Percentiles rank a stretch among this genome's conserved stretches.
Conservation (phyloP, 495 filamentous ascomycete species). For the Daldinia concentrica region DNA sequence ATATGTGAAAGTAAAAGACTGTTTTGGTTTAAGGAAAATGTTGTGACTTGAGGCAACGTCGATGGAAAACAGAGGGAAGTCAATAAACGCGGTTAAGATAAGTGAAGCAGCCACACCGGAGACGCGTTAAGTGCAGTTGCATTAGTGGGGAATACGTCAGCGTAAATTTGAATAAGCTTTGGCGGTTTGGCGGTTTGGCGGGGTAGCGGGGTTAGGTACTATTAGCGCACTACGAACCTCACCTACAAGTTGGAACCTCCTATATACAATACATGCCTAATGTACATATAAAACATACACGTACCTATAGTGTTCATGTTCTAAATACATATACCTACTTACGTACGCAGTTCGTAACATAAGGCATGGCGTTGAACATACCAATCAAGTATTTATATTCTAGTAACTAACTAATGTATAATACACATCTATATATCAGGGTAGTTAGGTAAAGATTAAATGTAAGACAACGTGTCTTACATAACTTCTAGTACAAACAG, state of each 20-base stretch:
- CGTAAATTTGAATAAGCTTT: conserved; percentile 6
- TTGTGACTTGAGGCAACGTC: not conserved
- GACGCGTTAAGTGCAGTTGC: conserved; percentile 27
- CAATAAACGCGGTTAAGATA: not conserved
- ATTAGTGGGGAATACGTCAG: not conserved
- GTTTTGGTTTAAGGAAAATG: not conserved
- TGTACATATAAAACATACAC: no score
- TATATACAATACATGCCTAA: no score
- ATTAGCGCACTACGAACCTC: not conserved
- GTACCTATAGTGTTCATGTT: no score
- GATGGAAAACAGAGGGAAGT: not conserved
- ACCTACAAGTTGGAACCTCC: not conserved
- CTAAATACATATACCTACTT: not conserved
- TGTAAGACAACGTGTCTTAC: no score
- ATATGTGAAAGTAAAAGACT: no score
- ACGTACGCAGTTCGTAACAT: no score
- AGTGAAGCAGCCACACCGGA: not conserved
- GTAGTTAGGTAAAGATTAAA: no score
- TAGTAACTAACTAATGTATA: not conserved
- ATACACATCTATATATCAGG: not conserved
- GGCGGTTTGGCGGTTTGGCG: conserved; percentile 19
- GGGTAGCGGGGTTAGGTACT: no score
- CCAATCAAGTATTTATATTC: no score
- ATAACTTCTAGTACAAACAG: no score
- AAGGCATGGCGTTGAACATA: no score